Conservation (phyloP, 1,139 yeast genomes). For the Debaryomyces udenii region DNA sequence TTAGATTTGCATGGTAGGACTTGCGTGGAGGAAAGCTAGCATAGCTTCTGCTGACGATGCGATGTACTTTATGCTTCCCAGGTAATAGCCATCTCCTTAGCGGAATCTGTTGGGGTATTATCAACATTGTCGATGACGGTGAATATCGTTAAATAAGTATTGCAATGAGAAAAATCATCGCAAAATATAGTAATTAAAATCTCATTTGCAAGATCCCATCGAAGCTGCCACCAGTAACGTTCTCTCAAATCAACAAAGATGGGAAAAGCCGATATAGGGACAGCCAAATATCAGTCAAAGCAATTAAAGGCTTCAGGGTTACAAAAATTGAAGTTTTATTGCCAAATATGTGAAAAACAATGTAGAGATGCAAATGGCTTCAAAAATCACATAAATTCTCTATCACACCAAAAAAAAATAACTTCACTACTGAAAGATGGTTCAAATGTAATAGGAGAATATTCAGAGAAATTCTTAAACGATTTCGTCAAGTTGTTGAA, state of each 20-base stretch:
- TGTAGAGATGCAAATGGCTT: constrained; percentile 96
- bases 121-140: constrained; percentile 2
- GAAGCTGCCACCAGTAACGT: not conserved
- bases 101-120: constrained; percentile 4
- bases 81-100: constrained; percentile 3
- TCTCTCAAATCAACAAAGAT: constrained; percentile 10
- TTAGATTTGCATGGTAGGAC: constrained; percentile 30
- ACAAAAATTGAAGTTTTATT: constrained; percentile 82
- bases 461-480: constrained; percentile 58
- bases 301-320: constrained; percentile 82
- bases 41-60: not conserved
- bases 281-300: constrained; percentile 81
- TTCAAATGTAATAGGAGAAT: constrained; percentile 54
- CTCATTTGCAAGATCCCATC: not conserved
- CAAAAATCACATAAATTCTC: constrained; percentile 80
- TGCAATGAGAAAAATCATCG: constrained; percentile 2
- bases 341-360: constrained; percentile 91
- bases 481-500: constrained; percentile 69
- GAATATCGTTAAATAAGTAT: not conserved
- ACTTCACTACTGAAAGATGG: constrained; percentile 43
- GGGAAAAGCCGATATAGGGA: constrained; percentile 66
- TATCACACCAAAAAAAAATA: constrained; percentile 58
- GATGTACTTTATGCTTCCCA: not conserved
- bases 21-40: constrained; percentile 33
- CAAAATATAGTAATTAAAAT: not conserved